Evolutionary conservation across 2,329 filamentous ascomycete genomes (phyloP), one percentile per base, ranked within the genome.

Genomic region (Dichotomopilus funicola): DNA sequence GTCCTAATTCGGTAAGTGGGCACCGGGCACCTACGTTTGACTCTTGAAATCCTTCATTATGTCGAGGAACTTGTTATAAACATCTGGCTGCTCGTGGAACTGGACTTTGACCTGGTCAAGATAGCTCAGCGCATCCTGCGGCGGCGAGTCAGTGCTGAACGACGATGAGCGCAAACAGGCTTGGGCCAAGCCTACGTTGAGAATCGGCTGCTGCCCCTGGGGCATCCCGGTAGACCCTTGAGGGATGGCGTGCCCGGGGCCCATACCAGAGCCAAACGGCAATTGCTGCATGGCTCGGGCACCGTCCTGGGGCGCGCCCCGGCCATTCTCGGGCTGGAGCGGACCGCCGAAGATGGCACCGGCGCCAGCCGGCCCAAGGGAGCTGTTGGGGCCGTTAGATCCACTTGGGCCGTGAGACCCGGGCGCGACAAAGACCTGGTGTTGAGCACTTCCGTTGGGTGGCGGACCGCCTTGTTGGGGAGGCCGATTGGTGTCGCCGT

Each of bases 11-110:
- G 44, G 42, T 5, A 7, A 34, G 13, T 36, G 7, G 36, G 12
- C 34, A 33, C 37, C 6, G 6, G 54, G 9, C 10, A 80, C 87
- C 74, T 77, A 91, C 82, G 91, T 91, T 73, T 96, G 92, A 65
- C 91, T 96, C 73, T 99, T 99, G 71, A 99, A 99, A 65, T 99
- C 94, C 68, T 99, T 99, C 94, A 99, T 99, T 49, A 99, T 99
- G 65, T 99, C 94, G 46, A 99, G 75, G 65, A 99, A 97, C 40
- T 89, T 81, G 67, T 97, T 97, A 67, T 99, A 99, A 0, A 99
- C 94, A 70, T 97, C 92, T 4, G 94, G 91, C 63, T 96, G 91
- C 61, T 97, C 92, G 58, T 91, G 88, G 64, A 99, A 99, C 67
- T 96, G 91, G 34, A 97, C 91, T 72, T 99, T 99, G 61, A 99